Percentiles rank a stretch among this genome's conserved stretches.
These are phyloP conservation scores for Salvia miltiorrhiza DNA, from an alignment of 257 asterid species.

Conservation along the genomic window DNA sequence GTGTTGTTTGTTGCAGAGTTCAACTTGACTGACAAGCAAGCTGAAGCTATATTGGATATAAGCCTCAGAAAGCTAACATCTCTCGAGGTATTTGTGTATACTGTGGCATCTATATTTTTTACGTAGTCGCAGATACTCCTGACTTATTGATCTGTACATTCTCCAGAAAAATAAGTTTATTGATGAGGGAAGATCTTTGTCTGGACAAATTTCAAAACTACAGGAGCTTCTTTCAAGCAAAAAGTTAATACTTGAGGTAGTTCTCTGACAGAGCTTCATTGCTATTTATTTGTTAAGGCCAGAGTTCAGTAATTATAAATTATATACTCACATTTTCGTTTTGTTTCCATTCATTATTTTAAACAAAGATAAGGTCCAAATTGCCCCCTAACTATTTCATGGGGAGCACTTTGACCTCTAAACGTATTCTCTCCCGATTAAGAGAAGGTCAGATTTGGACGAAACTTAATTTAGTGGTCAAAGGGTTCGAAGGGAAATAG, in stretches of 20 bases:
- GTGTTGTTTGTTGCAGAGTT: constrained; percentile 53
- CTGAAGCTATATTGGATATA: constrained; percentile 93
- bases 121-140: constrained; percentile 2
- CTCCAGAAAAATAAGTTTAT: constrained; percentile 85
- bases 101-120: constrained; percentile 13
- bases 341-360: not conserved
- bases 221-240: constrained; percentile 84
- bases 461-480: not conserved
- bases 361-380: not conserved
- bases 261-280: constrained; percentile 13
- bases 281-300: not conserved
- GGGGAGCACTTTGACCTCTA: not conserved
- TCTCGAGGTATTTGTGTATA: constrained; percentile 64
- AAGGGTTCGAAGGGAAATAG: not conserved
- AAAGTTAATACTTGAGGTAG: constrained; percentile 72
- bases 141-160: constrained; percentile 14
- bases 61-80: constrained; percentile 89
- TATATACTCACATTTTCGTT: not conserved
- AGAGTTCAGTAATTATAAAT: not conserved
- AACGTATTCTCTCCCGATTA: not conserved
- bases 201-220: constrained; percentile 67
- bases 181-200: constrained; percentile 75
- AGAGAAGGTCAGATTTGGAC: too few species aligned
- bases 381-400: not conserved
- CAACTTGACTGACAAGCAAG: constrained; percentile 84